Conservation (phyloP, 306 rosid species). For the Vigna reflexopilosa region DNA sequence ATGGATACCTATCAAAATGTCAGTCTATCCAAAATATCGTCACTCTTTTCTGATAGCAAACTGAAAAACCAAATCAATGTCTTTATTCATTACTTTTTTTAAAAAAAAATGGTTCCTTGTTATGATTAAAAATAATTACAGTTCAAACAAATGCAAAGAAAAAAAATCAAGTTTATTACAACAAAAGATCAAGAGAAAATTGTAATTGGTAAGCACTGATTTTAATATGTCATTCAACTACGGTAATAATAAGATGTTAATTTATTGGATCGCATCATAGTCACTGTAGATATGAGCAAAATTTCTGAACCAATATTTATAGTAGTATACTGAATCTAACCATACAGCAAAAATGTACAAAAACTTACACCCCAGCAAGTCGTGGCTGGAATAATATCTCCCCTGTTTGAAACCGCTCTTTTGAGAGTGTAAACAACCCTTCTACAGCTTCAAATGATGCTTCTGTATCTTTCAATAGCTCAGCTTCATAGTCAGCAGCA, state of each 20-base stretch:
- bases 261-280: neutral
- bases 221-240: neutral
- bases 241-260: neutral
- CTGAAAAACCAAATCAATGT: neutral
- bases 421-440: constrained; percentile 73
- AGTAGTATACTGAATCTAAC: constrained; percentile 12
- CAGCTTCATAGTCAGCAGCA: constrained; percentile 81
- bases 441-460: constrained; percentile 67
- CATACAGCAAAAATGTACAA: neutral
- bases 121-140: neutral
- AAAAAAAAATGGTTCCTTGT: neutral
- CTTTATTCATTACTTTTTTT: neutral
- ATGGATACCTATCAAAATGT: neutral
- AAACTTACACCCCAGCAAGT: constrained; percentile 82
- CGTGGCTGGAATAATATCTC: constrained; percentile 79
- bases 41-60: neutral
- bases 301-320: neutral
- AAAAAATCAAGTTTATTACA: neutral
- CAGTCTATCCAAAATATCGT: neutral
- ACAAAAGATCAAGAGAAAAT: neutral
- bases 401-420: constrained; percentile 87
- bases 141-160: neutral
- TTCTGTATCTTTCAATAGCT: constrained; percentile 66
- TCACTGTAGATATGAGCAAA: neutral
- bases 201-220: neutral